A percentile compares a stretch with the other conserved stretches of the same genome.
phyloP scores from a whole-genome alignment of 2,329 filamentous ascomycete genomes.

The Alternaria angustiovoidea region DNA sequence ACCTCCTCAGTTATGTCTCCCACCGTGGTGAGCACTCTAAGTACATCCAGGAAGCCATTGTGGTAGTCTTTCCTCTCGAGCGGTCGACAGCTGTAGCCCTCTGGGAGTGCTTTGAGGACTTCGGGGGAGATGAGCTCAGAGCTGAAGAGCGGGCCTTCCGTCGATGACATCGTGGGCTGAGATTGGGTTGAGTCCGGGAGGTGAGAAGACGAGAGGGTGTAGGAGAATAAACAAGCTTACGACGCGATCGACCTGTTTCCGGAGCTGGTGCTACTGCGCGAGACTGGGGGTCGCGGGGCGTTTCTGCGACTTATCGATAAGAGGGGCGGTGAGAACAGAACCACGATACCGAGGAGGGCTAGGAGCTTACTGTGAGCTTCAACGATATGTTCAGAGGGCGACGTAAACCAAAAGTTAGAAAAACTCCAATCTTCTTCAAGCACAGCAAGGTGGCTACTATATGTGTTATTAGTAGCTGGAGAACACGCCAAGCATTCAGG shows the following conservation, averaged over 20 bases:
- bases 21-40: constrained; percentile 90
- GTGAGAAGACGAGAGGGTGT: background rate
- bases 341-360: background rate
- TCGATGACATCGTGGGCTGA: constrained; percentile 19
- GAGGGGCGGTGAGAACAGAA: constrained; percentile 28
- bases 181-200: background rate
- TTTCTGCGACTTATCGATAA: constrained; percentile 33
- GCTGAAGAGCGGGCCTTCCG: constrained; percentile 73
- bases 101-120: constrained; percentile 75
- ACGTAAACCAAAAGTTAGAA: background rate
- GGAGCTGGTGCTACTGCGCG: background rate
- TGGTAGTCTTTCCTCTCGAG: constrained; percentile 80
- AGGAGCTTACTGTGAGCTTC: background rate
- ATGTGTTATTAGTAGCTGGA: constrained; percentile 5
- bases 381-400: background rate
- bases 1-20: constrained; percentile 80
- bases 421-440: background rate
- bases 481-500: constrained; percentile 6
- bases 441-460: background rate
- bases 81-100: constrained; percentile 83
- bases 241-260: background rate
- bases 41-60: constrained; percentile 85
- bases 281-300: constrained; percentile 9
- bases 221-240: background rate
- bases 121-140: constrained; percentile 77